These are phyloP conservation scores for Aspergillus carbonarius DNA, from an alignment of 2,329 filamentous ascomycete species.

Conservation along the genomic window DNA sequence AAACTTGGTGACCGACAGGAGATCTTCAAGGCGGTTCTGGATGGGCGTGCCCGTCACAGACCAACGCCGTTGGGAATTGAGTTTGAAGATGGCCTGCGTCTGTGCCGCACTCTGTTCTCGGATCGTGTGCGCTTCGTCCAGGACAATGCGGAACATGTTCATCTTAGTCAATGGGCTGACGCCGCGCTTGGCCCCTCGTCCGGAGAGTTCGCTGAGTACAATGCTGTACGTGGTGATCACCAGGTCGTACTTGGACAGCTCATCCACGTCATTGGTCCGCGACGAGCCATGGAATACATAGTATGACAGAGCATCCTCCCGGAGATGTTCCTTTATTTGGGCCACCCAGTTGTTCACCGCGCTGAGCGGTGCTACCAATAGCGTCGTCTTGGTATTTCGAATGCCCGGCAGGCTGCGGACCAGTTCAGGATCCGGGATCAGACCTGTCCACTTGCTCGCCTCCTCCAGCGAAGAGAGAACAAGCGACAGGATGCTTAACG, in stretches of 20 bases:
- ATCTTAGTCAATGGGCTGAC: constrained; percentile 68
- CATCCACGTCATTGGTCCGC: constrained; percentile 66
- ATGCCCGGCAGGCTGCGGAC: constrained; percentile 33
- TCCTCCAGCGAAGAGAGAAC: constrained; percentile 65
- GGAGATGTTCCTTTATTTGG: constrained; percentile 81
- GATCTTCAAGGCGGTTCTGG: constrained; percentile 88
- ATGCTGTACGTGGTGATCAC: constrained; percentile 93
- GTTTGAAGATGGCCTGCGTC: constrained; percentile 77
- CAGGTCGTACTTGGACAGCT: constrained; percentile 73
- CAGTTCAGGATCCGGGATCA: constrained; percentile 48
- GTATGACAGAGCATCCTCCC: constrained; percentile 62
- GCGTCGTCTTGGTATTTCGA: constrained; percentile 72
- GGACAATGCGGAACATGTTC: constrained; percentile 89
- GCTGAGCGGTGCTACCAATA: constrained; percentile 85
- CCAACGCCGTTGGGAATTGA: constrained; percentile 83
- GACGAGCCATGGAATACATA: constrained; percentile 85
- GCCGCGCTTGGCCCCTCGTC: constrained; percentile 61
- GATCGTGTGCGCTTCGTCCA: constrained; percentile 94
- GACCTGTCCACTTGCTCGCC: constrained; percentile 61
- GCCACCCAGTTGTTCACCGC: constrained; percentile 93
- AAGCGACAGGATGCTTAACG: constrained; percentile 79
- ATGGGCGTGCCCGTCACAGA: constrained; percentile 96
- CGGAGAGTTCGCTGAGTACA: constrained; percentile 73
- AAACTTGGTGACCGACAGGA: constrained; percentile 83
- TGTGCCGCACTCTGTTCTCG: constrained; percentile 78